Conservation (phyloP, 192 early-diverging fungal genomes). For the Pecoramyces ruminantium region DNA sequence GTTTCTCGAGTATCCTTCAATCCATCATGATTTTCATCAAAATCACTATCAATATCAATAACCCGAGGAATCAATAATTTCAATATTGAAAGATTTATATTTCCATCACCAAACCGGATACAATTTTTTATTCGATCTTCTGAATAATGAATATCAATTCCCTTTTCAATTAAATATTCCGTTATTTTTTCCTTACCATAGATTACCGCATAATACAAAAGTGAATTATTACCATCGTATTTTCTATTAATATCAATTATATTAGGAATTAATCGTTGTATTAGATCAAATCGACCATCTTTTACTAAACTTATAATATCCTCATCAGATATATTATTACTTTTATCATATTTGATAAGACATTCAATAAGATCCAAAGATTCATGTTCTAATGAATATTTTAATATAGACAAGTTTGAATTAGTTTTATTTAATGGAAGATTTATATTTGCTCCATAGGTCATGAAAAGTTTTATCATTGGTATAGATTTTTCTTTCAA, state of each 20-base stretch:
- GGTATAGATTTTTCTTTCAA: background rate
- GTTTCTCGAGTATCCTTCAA: background rate
- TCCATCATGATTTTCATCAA: background rate
- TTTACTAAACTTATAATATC: background rate
- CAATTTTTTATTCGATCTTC: background rate
- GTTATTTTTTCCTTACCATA: background rate
- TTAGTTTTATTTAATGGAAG: background rate
- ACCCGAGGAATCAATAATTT: background rate
- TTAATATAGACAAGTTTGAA: background rate
- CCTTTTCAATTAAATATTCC: background rate
- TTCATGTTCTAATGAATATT: background rate
- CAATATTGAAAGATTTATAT: background rate
- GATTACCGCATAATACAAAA: background rate
- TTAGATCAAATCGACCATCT: background rate
- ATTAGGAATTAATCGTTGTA: background rate
- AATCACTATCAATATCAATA: background rate
- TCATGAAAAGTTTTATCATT: background rate
- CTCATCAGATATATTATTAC: background rate
- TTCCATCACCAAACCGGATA: background rate
- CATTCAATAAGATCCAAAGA: background rate
- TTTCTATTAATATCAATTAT: background rate
- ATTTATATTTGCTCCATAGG: background rate
- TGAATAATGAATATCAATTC: background rate
- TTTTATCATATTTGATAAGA: background rate
- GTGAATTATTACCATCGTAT: background rate